A percentile compares a stretch with the other conserved stretches of the same genome.
Conservation (phyloP, 1,284 basidiomycete genomes). For the Mycena citricolor region DNA sequence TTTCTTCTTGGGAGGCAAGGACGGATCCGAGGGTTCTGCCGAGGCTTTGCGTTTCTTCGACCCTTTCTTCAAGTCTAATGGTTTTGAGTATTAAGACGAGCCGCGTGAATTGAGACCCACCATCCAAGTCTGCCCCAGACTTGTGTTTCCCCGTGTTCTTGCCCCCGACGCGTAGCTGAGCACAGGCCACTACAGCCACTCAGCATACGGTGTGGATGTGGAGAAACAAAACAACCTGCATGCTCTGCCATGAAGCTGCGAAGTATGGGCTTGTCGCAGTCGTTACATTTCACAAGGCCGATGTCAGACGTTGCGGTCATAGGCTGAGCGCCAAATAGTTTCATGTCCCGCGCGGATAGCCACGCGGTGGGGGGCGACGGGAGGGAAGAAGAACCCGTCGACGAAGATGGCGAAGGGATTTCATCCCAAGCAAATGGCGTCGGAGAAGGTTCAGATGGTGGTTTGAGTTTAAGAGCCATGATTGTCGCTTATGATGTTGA, state of each 20-base stretch:
- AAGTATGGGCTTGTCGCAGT: constrained; percentile 77
- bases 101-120: constrained; percentile 25
- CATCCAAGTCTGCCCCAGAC: constrained; percentile 36
- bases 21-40: constrained; percentile 57
- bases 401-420: constrained; percentile 13
- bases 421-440: constrained; percentile 22
- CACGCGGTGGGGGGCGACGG: constrained; percentile 77
- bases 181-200: constrained; percentile 54
- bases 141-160: constrained; percentile 61
- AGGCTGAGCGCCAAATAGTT: constrained; percentile 78
- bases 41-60: constrained; percentile 78
- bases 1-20: constrained; percentile 72
- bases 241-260: constrained; percentile 77
- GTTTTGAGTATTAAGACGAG: constrained; percentile 7
- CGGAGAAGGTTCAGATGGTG: constrained; percentile 37
- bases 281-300: constrained; percentile 73
- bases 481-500: too few relatives aligned
- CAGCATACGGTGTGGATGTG: neutral
- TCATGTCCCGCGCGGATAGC: constrained; percentile 84
- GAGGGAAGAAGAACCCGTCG: constrained; percentile 38
- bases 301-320: constrained; percentile 62
- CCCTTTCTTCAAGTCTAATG: constrained; percentile 34
- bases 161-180: constrained; percentile 53
- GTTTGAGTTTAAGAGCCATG: constrained; percentile 62
- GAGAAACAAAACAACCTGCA: constrained; percentile 49